Conservation (phyloP, 2,329 filamentous ascomycete species). For the Colletotrichum sp. region DNA sequence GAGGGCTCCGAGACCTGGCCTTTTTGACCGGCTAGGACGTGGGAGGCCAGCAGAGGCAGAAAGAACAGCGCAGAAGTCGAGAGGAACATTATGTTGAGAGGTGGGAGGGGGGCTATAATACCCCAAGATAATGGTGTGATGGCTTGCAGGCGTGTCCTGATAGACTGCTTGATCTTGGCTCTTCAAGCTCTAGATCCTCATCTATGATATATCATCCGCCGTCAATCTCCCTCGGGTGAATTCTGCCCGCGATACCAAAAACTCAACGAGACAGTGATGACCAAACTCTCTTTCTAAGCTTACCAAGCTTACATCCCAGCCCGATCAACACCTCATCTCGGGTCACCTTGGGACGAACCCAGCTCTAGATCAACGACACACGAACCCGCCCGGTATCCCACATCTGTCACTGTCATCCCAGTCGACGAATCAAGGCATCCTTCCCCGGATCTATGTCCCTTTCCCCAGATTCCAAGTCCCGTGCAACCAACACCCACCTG, state of each 20-base stretch:
- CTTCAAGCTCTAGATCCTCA: not conserved
- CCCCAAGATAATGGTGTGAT: not conserved
- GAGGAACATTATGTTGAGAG: not conserved
- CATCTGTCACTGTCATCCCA: not conserved
- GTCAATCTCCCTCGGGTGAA: not conserved
- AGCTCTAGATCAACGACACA: not conserved
- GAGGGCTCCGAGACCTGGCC: not conserved
- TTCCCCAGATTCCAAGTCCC: not conserved
- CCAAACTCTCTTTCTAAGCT: not conserved
- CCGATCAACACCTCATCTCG: not conserved
- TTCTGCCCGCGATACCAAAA: not conserved
- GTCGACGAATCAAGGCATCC: not conserved
- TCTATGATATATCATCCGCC: not conserved
- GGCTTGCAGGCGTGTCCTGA: not conserved
- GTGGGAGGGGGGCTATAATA: not conserved
- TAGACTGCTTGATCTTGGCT: not conserved
- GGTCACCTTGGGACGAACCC: not conserved
- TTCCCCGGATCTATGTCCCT: not conserved
- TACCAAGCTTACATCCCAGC: not conserved
- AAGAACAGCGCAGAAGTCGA: too few species aligned
- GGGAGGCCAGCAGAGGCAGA: not conserved
- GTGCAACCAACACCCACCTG: not conserved
- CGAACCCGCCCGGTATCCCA: not conserved
- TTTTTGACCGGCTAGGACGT: not conserved
- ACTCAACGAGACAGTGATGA: fast-evolving